A percentile compares a stretch with the other conserved stretches of the same genome.
These are phyloP conservation scores for Paecilomyces sp. DNA, from an alignment of 2,329 filamentous ascomycete genomes.

Conservation along the genomic window DNA sequence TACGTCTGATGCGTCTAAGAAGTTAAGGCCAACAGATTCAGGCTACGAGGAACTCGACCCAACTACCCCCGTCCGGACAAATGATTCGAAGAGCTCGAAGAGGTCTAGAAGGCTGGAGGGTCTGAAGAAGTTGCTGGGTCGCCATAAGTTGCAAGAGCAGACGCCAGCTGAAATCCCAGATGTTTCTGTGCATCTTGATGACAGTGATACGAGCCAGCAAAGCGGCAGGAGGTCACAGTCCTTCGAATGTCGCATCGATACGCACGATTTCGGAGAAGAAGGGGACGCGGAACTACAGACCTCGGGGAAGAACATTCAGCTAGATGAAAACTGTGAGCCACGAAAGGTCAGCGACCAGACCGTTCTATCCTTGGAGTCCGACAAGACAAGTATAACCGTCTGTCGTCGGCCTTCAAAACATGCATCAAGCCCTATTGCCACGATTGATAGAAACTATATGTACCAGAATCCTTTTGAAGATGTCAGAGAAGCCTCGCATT, in stretches of 20 bases:
- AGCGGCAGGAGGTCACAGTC: not conserved
- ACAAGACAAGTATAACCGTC: slow-evolving; percentile 26
- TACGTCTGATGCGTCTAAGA: not conserved
- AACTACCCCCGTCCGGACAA: not conserved
- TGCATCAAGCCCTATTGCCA: slow-evolving; percentile 13
- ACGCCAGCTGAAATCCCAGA: not conserved
- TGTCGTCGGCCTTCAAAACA: slow-evolving; percentile 24
- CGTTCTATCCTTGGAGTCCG: slow-evolving; percentile 22
- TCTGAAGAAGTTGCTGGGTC: slow-evolving; percentile 11
- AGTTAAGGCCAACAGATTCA: not conserved
- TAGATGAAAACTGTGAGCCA: slow-evolving; percentile 5
- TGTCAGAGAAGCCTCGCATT: slow-evolving; percentile 4
- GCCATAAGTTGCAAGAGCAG: slow-evolving; percentile 7
- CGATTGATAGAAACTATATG: slow-evolving; percentile 7
- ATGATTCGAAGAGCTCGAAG: slow-evolving; percentile 4
- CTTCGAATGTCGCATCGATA: not conserved
- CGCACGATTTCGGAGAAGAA: not conserved
- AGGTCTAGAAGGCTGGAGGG: slow-evolving; percentile 9
- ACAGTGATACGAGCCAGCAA: not conserved
- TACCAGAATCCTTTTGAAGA: slow-evolving; percentile 12
- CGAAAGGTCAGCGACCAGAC: slow-evolving; percentile 28
- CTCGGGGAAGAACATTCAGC: not conserved
- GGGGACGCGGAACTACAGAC: not conserved
- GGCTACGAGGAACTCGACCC: not conserved
- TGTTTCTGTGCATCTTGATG: not conserved